Evolutionary conservation across 768 basidiomycete genomes (phyloP), one percentile per base, ranked within the genome.

Genomic region (Boletus vinaceobasis): DNA sequence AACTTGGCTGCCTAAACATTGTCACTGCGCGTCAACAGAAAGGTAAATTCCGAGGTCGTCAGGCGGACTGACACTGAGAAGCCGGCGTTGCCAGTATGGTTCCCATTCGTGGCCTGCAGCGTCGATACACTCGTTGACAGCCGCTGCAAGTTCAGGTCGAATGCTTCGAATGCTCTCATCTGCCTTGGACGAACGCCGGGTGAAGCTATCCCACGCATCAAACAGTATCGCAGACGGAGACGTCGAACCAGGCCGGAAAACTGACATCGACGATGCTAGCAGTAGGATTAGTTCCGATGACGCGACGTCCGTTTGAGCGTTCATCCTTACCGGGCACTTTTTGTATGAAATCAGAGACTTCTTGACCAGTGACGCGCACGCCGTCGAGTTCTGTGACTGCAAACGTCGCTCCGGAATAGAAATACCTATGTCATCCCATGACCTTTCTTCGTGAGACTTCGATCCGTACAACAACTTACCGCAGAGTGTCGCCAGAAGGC

Each of bases 21-120:
- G 9, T 29, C 43, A 43, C 43, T 21, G 45, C 8, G 32, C 19
- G 31, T 46, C 45, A 26, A 19, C 19, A 27, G 26, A 37, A 14
- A 14, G 4, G 2, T 53, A 1, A 43, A 51, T 35, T 31, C 36
- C 17, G 33, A 51, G 27, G 19, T 23, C 3, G 31, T 11, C 14
- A 21, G 19, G 38, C 7, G n/a, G 46, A 50, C 54, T 61, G 57
- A 93, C 94, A 67, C 85, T 90, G 19, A 98, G 77, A 44, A 98
- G 79, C 36, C 82, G 82, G 48, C 88, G 84, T 66, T 97, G 95
- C 92, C 92, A 96, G 62, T 83, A 76, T 5, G 88, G 85, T 50
- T 96, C 93, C 84, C 89, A 91, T 73, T 98, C 95, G 50, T 85
- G 80, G 13, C 90, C 93, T 5, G 96, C 96, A 35, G 95, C 95